Base-by-base conservation (phyloP, 2,329 filamentous ascomycete species). In the Stromatinia cepivora region DNA sequence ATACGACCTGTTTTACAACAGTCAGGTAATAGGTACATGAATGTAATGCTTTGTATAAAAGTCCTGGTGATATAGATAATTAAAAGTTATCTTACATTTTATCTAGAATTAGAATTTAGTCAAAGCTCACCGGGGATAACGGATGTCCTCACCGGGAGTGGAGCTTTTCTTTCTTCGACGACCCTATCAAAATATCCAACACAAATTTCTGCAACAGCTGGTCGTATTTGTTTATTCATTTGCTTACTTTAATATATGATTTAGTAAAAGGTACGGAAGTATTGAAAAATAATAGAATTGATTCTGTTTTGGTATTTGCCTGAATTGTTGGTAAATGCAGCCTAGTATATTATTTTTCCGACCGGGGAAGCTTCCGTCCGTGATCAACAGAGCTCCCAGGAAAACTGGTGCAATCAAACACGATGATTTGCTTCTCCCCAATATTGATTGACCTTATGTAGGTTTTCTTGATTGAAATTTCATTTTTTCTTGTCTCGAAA, bases 101-200 rank as follows among this genome's bases (percentile, higher is more conserved):
- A 34, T 11, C 17, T 57, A 7, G 7, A n/a, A 2, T 34, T 15
- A 54, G 10, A 6, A 57, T 36, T 5, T 42, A 22, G 56, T 42
- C 34, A 25, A 58, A 58, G 56, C 56, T 58, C 56, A 58, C 56
- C 56, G 56, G 54, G 54, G 31, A 57, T 57, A 31, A 3, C 31
- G 52, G 52, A 54, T 31, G 52, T 17, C 13, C 53, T 28, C 52
- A 54, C 4, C 8, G 22, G 34, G 31, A 36, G 31, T 56, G 53
- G 53, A 57, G 34, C 34, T 25, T 15, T 34, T 36, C 15, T 13
- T 15, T 39, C 34, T 13, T 36, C 17, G 3, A 39, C 3, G 54
- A 39, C 34, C 54, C 25, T 20, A 39, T 25, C 54, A 36, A 39
- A 8, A 15, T 4, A 3, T 22, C 11, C 2, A 22, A n/a, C 22